A percentile compares a stretch with the other conserved stretches of the same genome.
Evolutionary conservation across 2,329 filamentous ascomycete genomes (phyloP).

Genomic region (Fragosphaeria purpurea): DNA sequence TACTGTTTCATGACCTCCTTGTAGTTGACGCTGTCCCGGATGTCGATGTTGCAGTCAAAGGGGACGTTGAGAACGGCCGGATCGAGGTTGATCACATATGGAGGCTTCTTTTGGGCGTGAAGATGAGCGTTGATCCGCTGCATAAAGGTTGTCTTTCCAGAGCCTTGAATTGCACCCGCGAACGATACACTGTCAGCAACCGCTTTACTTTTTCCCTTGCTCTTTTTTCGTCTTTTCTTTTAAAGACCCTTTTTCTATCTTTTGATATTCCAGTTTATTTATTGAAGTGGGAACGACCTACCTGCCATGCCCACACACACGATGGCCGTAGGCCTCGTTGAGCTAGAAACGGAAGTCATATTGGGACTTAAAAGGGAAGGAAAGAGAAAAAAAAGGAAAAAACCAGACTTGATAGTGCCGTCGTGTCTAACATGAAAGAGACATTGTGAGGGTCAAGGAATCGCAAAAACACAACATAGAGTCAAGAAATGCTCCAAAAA

Average conservation of each 20-base stretch:
- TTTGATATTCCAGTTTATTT: no score
- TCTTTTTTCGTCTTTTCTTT: no score
- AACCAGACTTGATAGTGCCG: no score
- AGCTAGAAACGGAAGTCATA: slow-evolving; percentile 13
- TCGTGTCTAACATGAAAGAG: no score
- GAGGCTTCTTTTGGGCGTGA: slow-evolving; percentile 67
- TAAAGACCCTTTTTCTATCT: no score
- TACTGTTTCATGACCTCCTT: slow-evolving; percentile 99
- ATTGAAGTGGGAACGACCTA: slow-evolving; percentile 23
- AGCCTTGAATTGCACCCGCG: slow-evolving; percentile 42
- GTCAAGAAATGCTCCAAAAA: no score
- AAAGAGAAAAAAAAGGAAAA: not conserved
- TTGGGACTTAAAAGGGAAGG: not conserved
- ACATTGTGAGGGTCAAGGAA: no score
- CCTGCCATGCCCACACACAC: slow-evolving; percentile 97
- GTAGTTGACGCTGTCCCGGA: slow-evolving; percentile 97
- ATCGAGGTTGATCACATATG: slow-evolving; percentile 95
- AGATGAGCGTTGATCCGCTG: slow-evolving; percentile 92
- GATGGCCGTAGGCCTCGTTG: slow-evolving; percentile 56
- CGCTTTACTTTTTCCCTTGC: no score
- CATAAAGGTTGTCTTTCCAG: slow-evolving; percentile 99
- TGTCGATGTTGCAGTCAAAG: slow-evolving; percentile 97
- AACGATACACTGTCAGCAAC: no score
- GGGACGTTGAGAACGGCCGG: slow-evolving; percentile 88
- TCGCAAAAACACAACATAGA: no score